phyloP scores from a whole-genome alignment of 805 yeast species.

The Spathaspora sp. region DNA sequence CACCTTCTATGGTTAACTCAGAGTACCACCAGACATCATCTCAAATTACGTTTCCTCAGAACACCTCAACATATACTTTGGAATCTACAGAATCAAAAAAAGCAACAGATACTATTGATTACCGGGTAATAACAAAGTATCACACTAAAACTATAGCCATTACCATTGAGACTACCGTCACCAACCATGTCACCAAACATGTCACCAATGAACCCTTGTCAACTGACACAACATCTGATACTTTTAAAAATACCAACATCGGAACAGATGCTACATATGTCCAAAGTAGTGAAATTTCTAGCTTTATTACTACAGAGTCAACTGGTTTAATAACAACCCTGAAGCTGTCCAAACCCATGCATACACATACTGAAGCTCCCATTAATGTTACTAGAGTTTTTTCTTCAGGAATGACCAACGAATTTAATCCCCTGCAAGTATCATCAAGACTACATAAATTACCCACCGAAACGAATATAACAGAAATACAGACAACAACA shows the following conservation, averaged over 20 bases:
- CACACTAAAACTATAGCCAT: neutral
- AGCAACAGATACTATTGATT: neutral
- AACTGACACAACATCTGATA: neutral
- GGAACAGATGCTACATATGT: neutral
- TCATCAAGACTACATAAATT: neutral
- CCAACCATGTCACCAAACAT: neutral
- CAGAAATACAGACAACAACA: neutral
- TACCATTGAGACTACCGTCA: neutral
- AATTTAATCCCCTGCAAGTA: neutral
- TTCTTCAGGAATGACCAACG: constrained; percentile 1
- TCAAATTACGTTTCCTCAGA: neutral
- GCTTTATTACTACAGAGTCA: neutral
- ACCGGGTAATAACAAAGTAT: neutral
- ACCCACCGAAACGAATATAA: neutral
- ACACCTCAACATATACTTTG: neutral
- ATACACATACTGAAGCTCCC: neutral
- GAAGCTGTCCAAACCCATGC: neutral
- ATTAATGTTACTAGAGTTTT: neutral
- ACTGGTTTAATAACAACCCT: neutral
- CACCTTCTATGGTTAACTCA: neutral
- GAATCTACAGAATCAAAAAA: neutral
- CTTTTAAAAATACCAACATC: neutral
- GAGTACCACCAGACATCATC: neutral
- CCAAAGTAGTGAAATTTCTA: neutral
- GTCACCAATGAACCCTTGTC: neutral